Evolutionary conservation across 345 rosid species (phyloP), one percentile per base, ranked within the genome.

Genomic region (Chamaenerion angustifolium): DNA sequence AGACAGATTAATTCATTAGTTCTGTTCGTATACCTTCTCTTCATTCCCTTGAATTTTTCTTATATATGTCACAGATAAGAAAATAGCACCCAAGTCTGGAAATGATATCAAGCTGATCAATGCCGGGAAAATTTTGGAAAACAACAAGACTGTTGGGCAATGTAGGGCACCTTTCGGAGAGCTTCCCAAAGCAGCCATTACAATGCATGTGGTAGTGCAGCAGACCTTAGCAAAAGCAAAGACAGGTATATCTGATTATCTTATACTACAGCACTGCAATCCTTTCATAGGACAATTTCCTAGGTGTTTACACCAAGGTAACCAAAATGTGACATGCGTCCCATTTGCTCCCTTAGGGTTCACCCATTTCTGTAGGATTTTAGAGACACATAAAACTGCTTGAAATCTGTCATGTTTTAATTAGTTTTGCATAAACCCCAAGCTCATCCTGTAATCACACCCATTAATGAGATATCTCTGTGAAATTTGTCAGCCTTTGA

Each of bases 141-240:
- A 76, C 73, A 66, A 57, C 70, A 82, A 71, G 86, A 88, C 93
- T 4, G 88, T 92, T 43, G 89, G 83, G 9, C 96, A 82, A 52
- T 92, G 96, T 71, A 82, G 67, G 60, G 74, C 51, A 57, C 96
- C 87, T 4, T 86, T 82, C 60, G 94, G 82, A 23, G 87, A 83
- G 53, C 85, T 86, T 57, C 74, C 81, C 6, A 72, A 68, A 45
- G 83, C 75, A 13, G 77, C 75, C 53, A 83, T 86, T 49, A 86
- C 87, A 57, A 92, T 92, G 98, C 98, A 92, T 56, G 96, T 92
- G 54, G 95, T 86, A 6, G 95, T 83, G 66, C 96, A 86, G 70
- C 89, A 80, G 46, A 68, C 95, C 57, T 49, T 76, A 50, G 62
- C 79, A 1, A 86, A 86, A 69, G 64, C 83, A 16, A 92, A 83